Evolutionary conservation across 331 rosid genomes (phyloP).

Genomic region (Rosa hybrid): DNA sequence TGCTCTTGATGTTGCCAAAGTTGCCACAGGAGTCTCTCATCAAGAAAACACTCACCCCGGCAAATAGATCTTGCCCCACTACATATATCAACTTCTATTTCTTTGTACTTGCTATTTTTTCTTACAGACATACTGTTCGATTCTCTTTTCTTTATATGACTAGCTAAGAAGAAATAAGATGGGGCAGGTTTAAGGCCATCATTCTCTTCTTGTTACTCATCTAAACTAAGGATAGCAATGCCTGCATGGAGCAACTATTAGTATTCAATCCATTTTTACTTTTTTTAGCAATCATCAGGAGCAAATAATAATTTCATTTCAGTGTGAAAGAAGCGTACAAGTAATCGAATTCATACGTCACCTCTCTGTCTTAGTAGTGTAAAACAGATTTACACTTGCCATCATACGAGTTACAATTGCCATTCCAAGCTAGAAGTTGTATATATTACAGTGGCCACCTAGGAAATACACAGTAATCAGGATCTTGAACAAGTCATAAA

Average conservation of each 20-base stretch:
- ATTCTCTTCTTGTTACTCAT: background rate
- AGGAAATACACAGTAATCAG: conserved; percentile 8
- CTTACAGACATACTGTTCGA: background rate
- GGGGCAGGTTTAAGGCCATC: background rate
- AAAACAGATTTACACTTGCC: background rate
- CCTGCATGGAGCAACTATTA: background rate
- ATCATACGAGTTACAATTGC: background rate
- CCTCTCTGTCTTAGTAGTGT: background rate
- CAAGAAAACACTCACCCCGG: conserved; percentile 51
- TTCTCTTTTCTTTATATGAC: background rate
- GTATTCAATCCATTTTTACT: background rate
- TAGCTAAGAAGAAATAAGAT: conserved; percentile 6
- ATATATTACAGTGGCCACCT: conserved; percentile 33
- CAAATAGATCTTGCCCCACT: conserved; percentile 24
- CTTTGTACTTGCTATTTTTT: background rate
- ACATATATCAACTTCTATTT: background rate
- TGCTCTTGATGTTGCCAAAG: conserved; percentile 72
- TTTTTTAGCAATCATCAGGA: background rate
- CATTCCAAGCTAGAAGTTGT: conserved; percentile 20
- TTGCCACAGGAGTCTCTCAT: conserved; percentile 39
- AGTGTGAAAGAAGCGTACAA: background rate
- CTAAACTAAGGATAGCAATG: background rate
- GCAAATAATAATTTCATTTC: background rate
- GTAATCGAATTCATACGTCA: background rate
- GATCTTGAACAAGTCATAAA: conserved; percentile 24